Conservation (phyloP, 2,329 filamentous ascomycete species). For the Fusarium musae region DNA sequence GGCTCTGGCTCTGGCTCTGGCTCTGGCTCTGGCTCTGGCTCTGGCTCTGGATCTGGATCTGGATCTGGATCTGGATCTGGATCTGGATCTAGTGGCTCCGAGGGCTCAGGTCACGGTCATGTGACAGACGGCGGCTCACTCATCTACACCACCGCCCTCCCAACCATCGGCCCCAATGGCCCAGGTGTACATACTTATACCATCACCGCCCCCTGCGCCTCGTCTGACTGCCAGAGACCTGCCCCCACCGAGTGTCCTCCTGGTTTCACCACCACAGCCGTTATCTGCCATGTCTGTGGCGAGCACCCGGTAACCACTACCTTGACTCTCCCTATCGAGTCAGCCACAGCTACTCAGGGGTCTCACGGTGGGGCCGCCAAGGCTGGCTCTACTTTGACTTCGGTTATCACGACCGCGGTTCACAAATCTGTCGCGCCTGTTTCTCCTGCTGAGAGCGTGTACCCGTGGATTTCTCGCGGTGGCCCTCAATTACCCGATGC, state of each 20-base stretch:
- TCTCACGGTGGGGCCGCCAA: neutral
- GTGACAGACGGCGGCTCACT: neutral
- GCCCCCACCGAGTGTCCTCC: constrained; percentile 2
- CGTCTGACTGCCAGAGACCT: constrained; percentile 4
- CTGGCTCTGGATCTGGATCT: no score
- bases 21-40: neutral
- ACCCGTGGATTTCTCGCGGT: neutral
- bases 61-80: no score
- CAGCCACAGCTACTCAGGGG: constrained; percentile 8
- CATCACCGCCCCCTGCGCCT: constrained; percentile 13
- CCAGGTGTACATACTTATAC: constrained; percentile 20
- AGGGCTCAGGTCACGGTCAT: neutral
- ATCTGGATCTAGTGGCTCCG: neutral
- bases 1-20: neutral
- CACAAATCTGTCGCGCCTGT: neutral
- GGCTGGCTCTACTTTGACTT: neutral
- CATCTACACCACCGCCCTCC: constrained; percentile 5
- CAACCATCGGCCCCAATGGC: constrained; percentile 16
- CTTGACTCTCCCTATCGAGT: constrained; percentile 23
- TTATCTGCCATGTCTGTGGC: constrained; percentile 14
- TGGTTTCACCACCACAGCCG: constrained; percentile 15
- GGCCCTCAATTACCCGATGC: neutral
- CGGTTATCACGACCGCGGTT: neutral
- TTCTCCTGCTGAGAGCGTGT: neutral
- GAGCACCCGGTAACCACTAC: neutral